phyloP scores from a whole-genome alignment of 2,329 filamentous ascomycete genomes.

The Cladosporium halotolerans region DNA sequence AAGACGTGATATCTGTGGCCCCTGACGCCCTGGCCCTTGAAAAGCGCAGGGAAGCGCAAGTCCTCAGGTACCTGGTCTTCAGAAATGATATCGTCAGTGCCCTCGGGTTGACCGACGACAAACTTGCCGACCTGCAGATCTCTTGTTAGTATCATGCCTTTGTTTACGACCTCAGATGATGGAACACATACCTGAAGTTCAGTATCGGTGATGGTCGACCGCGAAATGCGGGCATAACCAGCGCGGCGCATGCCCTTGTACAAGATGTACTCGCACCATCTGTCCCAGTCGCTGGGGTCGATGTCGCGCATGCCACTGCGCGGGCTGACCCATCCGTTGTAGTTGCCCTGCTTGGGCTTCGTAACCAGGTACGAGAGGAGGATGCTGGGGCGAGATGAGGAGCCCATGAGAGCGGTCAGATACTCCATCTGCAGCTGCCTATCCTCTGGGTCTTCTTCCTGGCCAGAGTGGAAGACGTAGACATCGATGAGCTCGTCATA shows the following conservation, averaged over 20 bases:
- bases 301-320: conserved; percentile 91
- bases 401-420: conserved; percentile 80
- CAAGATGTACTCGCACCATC: conserved; percentile 98
- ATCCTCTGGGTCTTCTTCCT: conserved; percentile 94
- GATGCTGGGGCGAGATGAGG: conserved; percentile 70
- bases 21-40: conserved; percentile 77
- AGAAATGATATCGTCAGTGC: conserved; percentile 58
- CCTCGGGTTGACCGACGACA: conserved; percentile 65
- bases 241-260: conserved; percentile 82
- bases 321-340: conserved; percentile 88
- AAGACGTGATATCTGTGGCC: conserved; percentile 95
- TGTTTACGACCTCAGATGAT: not conserved
- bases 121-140: conserved; percentile 71
- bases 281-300: conserved; percentile 85
- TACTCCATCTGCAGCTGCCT: conserved; percentile 81
- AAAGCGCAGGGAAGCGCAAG: conserved; percentile 75
- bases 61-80: conserved; percentile 72
- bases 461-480: conserved; percentile 97
- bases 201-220: conserved; percentile 91
- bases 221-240: conserved; percentile 82
- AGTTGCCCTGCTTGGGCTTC: conserved; percentile 84
- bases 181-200: conserved; percentile 68
- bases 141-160: conserved; percentile 12
- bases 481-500: conserved; percentile 88
- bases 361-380: conserved; percentile 90